Conservation (phyloP, 148 eudicot species). For the Silene conica region DNA sequence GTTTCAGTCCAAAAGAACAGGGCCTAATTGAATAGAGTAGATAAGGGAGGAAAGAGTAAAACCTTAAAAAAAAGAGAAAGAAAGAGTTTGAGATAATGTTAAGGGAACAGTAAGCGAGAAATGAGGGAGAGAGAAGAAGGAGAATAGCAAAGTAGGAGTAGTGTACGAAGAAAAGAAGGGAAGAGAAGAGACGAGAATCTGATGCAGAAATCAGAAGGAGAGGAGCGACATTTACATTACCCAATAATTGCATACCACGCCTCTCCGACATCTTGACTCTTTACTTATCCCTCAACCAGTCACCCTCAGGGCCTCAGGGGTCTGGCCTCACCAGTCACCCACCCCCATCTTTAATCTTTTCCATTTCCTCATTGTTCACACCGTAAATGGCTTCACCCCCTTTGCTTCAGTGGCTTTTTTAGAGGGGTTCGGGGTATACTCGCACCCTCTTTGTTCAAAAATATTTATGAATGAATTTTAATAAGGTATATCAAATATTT, state of each 20-base stretch:
- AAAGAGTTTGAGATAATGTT: neutral
- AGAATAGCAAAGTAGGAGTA: neutral
- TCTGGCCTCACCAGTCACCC: too few relatives aligned
- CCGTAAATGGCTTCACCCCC: too few relatives aligned
- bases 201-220: slow-evolving; percentile 19
- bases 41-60: neutral
- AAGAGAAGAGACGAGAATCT: neutral
- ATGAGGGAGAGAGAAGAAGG: slow-evolving; percentile 16
- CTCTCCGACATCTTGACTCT: slow-evolving; percentile 11
- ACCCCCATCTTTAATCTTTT: too few relatives aligned
- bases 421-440: too few relatives aligned
- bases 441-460: too few relatives aligned
- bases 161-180: neutral
- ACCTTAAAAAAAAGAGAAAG: neutral
- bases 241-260: slow-evolving; percentile 27
- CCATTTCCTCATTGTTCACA: too few relatives aligned
- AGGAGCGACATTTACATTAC: neutral
- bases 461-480: too few relatives aligned
- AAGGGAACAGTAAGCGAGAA: slow-evolving; percentile 28
- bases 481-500: too few relatives aligned
- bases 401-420: too few relatives aligned
- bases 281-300: neutral
- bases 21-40: too few relatives aligned
- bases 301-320: too few relatives aligned
- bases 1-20: too few relatives aligned